These are phyloP conservation scores for Metarhizium anisopliae DNA, from an alignment of 2,329 filamentous ascomycete species.

Conservation along the genomic window DNA sequence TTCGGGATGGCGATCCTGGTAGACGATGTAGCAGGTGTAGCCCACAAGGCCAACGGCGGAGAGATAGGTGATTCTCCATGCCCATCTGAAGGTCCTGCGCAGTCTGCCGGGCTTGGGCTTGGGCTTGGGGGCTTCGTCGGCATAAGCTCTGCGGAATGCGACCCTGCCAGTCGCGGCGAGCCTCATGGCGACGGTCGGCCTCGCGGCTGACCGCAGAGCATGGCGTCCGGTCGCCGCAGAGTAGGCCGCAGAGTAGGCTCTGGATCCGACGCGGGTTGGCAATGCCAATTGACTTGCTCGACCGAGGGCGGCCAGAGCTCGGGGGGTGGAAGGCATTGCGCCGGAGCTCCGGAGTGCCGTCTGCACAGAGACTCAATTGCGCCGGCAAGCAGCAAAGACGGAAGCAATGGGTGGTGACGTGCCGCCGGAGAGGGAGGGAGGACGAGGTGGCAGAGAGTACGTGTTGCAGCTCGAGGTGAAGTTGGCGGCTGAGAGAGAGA, in stretches of 20 bases:
- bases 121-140: constrained; percentile 40
- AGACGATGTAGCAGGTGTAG: constrained; percentile 74
- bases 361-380: background rate
- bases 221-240: constrained; percentile 22
- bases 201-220: constrained; percentile 12
- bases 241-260: constrained; percentile 21
- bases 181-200: constrained; percentile 24
- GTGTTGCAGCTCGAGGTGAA: background rate
- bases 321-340: constrained; percentile 37
- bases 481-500: background rate
- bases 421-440: background rate
- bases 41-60: constrained; percentile 59
- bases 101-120: constrained; percentile 50
- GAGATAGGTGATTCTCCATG: constrained; percentile 76
- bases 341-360: constrained; percentile 11
- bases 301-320: constrained; percentile 30
- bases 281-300: constrained; percentile 20
- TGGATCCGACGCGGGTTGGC: constrained; percentile 20
- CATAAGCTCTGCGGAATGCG: constrained; percentile 37
- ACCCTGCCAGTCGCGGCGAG: constrained; percentile 27
- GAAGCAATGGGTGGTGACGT: background rate
- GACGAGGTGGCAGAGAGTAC: background rate
- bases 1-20: constrained; percentile 68
- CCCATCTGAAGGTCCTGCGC: constrained; percentile 61
- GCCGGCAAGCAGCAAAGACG: background rate